Percentiles rank a stretch among this genome's conserved stretches.
These are phyloP conservation scores for Xylaria curta DNA, from an alignment of 495 filamentous ascomycete genomes.

Conservation along the genomic window DNA sequence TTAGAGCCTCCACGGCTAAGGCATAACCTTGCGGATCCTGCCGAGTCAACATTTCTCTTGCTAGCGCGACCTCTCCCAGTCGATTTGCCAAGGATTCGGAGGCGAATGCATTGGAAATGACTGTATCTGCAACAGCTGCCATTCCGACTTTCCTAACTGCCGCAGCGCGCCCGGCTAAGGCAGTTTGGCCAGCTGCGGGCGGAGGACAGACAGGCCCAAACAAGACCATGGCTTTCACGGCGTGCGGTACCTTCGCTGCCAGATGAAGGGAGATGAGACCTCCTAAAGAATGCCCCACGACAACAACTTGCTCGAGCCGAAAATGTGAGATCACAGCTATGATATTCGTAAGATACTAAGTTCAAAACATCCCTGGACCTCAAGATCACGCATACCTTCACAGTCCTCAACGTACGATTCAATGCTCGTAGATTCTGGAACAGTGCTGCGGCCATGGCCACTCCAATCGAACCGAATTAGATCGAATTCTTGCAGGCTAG, in stretches of 20 bases:
- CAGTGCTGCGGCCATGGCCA: constrained; percentile 14
- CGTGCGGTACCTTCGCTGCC: not conserved
- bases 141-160: constrained; percentile 1
- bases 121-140: constrained; percentile 2
- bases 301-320: not conserved
- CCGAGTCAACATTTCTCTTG: constrained; percentile 18
- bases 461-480: constrained; percentile 13
- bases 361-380: not conserved
- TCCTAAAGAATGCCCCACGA: constrained; percentile 8
- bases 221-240: not conserved
- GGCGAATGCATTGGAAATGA: constrained; percentile 9
- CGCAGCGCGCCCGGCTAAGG: constrained; percentile 1
- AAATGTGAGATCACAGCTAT: constrained; percentile 10
- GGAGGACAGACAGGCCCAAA: constrained; percentile 14
- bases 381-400: constrained; percentile 6
- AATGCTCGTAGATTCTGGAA: constrained; percentile 11
- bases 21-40: constrained; percentile 13
- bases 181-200: not conserved
- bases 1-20: constrained; percentile 9
- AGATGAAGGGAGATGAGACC: constrained; percentile 7
- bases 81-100: not conserved
- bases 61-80: constrained; percentile 3
- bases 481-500: constrained; percentile 2
- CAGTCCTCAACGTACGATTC: constrained; percentile 5
- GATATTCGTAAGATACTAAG: not conserved